phyloP scores from a whole-genome alignment of 768 basidiomycete species.

The Lentinula boryana region DNA sequence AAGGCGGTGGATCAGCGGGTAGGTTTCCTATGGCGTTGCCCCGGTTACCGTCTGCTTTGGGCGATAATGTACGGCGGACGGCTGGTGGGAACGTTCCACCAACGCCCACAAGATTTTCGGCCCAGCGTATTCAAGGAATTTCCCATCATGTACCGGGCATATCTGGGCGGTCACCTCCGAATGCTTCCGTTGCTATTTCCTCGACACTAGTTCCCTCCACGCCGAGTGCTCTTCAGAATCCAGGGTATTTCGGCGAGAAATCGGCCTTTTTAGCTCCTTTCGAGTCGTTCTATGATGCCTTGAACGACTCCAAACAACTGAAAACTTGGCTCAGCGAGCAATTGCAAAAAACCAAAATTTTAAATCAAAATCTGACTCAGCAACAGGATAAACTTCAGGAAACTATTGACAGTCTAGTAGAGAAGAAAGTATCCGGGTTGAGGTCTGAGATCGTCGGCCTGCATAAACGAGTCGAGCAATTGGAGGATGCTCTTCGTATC shows the following conservation, averaged over 20 bases:
- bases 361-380: conserved; percentile 46
- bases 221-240: conserved; percentile 57
- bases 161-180: conserved; percentile 43
- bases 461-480: conserved; percentile 59
- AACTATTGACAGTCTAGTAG: conserved; percentile 53
- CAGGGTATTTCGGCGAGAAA: conserved; percentile 58
- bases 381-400: conserved; percentile 62
- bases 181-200: conserved; percentile 63
- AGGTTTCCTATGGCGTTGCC: conserved; percentile 62
- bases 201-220: conserved; percentile 62
- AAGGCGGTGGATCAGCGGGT: conserved; percentile 33
- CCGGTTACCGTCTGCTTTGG: conserved; percentile 49
- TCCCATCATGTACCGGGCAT: conserved; percentile 23
- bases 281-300: conserved; percentile 78
- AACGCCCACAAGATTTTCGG: conserved; percentile 58
- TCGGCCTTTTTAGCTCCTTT: conserved; percentile 79
- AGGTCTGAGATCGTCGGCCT: conserved; percentile 57
- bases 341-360: conserved; percentile 53
- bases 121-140: conserved; percentile 29
- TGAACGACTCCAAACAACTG: conserved; percentile 74
- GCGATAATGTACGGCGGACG: conserved; percentile 42
- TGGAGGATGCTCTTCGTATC: conserved; percentile 45
- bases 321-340: conserved; percentile 75
- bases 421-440: conserved; percentile 52
- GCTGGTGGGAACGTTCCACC: conserved; percentile 61